Conservation (phyloP, 1,284 basidiomycete species). For the Volvariella volvacea region DNA sequence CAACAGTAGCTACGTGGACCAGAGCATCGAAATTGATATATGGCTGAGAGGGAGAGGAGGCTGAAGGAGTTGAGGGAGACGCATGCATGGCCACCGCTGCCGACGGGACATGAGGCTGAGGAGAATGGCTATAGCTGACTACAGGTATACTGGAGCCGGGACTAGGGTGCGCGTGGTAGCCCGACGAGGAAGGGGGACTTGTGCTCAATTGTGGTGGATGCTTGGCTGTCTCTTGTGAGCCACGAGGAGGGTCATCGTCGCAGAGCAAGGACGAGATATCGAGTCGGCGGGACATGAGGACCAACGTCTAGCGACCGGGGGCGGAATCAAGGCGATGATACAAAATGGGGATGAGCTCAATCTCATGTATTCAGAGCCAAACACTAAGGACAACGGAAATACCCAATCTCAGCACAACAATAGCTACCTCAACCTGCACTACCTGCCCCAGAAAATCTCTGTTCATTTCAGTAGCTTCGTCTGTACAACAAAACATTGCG, state of each 20-base stretch:
- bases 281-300: slow-evolving; percentile 37
- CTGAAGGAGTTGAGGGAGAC: slow-evolving; percentile 9
- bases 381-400: no score
- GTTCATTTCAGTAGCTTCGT: slow-evolving; percentile 1
- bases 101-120: slow-evolving; percentile 2
- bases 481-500: slow-evolving; percentile 89
- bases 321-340: no score
- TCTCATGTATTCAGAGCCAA: no score
- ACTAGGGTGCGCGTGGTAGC: slow-evolving; percentile 5
- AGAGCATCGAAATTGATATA: slow-evolving; percentile 42
- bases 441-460: no score
- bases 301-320: no score
- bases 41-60: slow-evolving; percentile 11
- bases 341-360: no score
- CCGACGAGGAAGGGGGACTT: slow-evolving; percentile 12
- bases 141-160: slow-evolving; percentile 1
- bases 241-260: slow-evolving; percentile 35
- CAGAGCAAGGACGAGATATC: slow-evolving; percentile 69
- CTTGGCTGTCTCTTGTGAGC: no score
- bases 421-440: no score
- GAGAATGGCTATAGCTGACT: no score
- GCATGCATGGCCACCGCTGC: slow-evolving; percentile 5
- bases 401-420: no score
- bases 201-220: slow-evolving; percentile 17
- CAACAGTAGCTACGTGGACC: slow-evolving; percentile 49